Conservation (phyloP, 2,329 filamentous ascomycete species). For the Dryadomyces quercus-mongolicae region DNA sequence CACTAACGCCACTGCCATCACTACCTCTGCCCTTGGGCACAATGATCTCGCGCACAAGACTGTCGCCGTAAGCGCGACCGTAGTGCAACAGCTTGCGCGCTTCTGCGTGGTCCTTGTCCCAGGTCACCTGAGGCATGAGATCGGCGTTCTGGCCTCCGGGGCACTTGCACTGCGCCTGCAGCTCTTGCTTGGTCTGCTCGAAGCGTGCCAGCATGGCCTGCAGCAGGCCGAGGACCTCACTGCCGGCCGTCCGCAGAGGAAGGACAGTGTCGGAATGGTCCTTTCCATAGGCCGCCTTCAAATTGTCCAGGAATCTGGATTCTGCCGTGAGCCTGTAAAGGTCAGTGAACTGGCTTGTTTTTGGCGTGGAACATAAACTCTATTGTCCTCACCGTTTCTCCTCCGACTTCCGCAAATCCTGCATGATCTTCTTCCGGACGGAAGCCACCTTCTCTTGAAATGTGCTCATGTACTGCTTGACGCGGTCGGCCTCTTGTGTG, state of each 20-base stretch:
- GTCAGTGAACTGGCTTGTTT: not conserved
- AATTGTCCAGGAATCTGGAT: not conserved
- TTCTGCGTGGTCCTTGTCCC: slow-evolving; percentile 11
- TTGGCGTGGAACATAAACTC: not conserved
- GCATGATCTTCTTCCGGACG: slow-evolving; percentile 2
- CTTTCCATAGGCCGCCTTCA: slow-evolving; percentile 1
- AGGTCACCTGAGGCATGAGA: slow-evolving; percentile 1
- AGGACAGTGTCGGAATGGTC: not conserved
- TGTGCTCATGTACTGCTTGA: slow-evolving; percentile 7
- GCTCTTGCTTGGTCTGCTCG: slow-evolving; percentile 5
- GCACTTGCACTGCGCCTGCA: not conserved
- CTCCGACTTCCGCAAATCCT: slow-evolving; percentile 1
- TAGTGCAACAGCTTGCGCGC: slow-evolving; percentile 10
- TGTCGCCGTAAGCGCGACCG: slow-evolving; percentile 12
- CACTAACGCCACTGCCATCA: not conserved
- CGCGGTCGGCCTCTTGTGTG: slow-evolving; percentile 10
- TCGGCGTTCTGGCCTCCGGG: not conserved
- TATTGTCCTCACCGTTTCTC: slow-evolving; percentile 1
- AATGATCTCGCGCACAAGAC: slow-evolving; percentile 10
- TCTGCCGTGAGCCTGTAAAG: not conserved
- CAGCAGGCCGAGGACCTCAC: slow-evolving; percentile 7
- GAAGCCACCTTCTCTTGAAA: slow-evolving; percentile 5
- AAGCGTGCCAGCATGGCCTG: slow-evolving; percentile 5
- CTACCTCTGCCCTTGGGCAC: slow-evolving; percentile 3
- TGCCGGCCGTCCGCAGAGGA: slow-evolving; percentile 6